These are phyloP conservation scores for Lentinula novae-zelandiae DNA, from an alignment of 1,284 basidiomycete genomes.

Conservation along the genomic window DNA sequence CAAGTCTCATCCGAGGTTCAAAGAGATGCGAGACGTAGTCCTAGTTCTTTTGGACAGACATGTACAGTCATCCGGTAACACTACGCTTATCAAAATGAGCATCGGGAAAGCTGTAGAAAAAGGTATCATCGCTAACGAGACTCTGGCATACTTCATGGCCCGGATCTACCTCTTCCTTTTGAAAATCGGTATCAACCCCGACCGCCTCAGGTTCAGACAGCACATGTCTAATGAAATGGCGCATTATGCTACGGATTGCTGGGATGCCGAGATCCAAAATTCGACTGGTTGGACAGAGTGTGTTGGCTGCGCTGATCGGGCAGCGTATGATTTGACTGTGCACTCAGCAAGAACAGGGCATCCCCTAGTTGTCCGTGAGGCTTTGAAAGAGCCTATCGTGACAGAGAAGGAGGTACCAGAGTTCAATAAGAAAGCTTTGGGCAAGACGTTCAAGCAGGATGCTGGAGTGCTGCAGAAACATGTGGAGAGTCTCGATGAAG, in stretches of 20 bases:
- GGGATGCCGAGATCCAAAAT: constrained; percentile 98
- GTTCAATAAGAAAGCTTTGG: constrained; percentile 88
- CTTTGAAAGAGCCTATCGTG: constrained; percentile 75
- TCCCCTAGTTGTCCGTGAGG: constrained; percentile 79
- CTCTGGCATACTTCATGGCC: constrained; percentile 95
- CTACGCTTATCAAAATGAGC: constrained; percentile 62
- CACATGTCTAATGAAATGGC: constrained; percentile 98
- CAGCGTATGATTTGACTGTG: constrained; percentile 87
- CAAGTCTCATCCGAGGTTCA: constrained; percentile 86
- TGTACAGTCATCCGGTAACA: constrained; percentile 78
- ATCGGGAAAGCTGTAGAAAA: constrained; percentile 88
- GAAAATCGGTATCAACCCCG: constrained; percentile 89
- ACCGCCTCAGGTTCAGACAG: constrained; percentile 88
- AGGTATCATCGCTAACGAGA: constrained; percentile 94
- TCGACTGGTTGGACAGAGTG: constrained; percentile 98
- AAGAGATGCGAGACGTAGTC: constrained; percentile 73
- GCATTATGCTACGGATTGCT: constrained; percentile 98
- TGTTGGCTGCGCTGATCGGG: constrained; percentile 98
- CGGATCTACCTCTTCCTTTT: constrained; percentile 89
- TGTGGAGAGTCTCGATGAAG: constrained; percentile 70
- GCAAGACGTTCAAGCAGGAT: constrained; percentile 91
- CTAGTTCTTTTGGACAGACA: constrained; percentile 82
- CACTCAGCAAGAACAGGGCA: constrained; percentile 63
- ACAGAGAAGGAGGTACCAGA: constrained; percentile 68
- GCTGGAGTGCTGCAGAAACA: constrained; percentile 70